These are phyloP conservation scores for Neurospora sp. DNA, from an alignment of 495 filamentous ascomycete species.

Conservation along the genomic window DNA sequence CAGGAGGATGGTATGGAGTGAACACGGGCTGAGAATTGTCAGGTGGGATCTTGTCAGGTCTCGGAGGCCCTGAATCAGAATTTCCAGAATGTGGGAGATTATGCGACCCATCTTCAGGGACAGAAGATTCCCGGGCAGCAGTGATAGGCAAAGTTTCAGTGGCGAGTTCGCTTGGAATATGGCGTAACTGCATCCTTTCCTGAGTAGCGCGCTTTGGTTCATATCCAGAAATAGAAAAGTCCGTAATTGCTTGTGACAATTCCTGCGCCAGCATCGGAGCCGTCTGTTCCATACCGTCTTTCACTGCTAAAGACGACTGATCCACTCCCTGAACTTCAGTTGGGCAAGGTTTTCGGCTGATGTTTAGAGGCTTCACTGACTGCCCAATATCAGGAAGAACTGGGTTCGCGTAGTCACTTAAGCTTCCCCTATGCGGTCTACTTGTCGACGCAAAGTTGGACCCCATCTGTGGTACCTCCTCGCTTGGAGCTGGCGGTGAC, in stretches of 20 bases:
- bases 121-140: not conserved
- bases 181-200: not conserved
- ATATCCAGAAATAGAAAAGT: not conserved
- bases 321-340: not conserved
- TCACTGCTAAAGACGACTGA: not conserved
- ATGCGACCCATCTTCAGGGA: not conserved
- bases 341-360: constrained; percentile 7
- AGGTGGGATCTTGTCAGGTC: not conserved
- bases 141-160: not conserved
- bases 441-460: not conserved
- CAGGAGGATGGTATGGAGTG: not conserved
- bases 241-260: not conserved
- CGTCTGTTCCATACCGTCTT: not conserved
- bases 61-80: not conserved
- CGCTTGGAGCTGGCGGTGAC: not conserved
- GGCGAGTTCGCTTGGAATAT: not conserved
- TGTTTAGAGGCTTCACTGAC: constrained; percentile 12
- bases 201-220: not conserved
- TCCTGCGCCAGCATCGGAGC: not conserved
- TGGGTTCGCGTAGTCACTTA: constrained; percentile 4
- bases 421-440: not conserved
- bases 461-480: not conserved
- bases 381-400: constrained; percentile 6
- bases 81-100: not conserved
- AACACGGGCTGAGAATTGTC: not conserved